Evolutionary conservation across 2,329 filamentous ascomycete species (phyloP), one percentile per base, ranked within the genome.

Genomic region (Talaromyces sp.): DNA sequence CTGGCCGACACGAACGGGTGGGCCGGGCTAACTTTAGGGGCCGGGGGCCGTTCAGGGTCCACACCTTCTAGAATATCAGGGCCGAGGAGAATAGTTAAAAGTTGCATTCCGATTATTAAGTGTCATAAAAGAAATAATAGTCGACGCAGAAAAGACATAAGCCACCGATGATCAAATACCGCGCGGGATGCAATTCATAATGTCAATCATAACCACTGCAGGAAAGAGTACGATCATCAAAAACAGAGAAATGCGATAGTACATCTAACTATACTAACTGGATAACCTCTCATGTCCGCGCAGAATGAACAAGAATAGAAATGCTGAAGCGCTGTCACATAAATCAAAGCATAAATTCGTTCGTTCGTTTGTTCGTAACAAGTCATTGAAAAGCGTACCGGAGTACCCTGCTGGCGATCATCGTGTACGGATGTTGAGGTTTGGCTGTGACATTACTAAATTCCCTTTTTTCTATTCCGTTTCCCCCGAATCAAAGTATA

Each of bases 241-340:
- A 3, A 58, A n/a, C 45, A 5, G 36, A 19, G 56, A 43, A 45
- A 59, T 45, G 38, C 13, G 38, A 45, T 43, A 31, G 38, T 59
- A 59, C 56, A 43, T 45, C 56, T 43, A 27, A 29, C 36, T 45
- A 59, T 15, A 29, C 53, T 38, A 54, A 11, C n/a, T 38, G 29
- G 8, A 25, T 36, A 4, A 36, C 25, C 31, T 54, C 51, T 25
- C 31, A 25, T 7, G 22, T 56, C n/a, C n/a, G 22, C 19, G 53
- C 56, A 59, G 19, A 31, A 59, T n/a, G 27, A 45, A 43, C 29
- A 29, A 19, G 61, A 63, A 43, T n/a, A 43, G 27, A 47, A 36
- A 63, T 63, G 61, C 61, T 63, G 40, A 63, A 63, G 38, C 61
- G 61, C 61, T 63, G 51, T 63, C 61, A 63, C 49, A 45, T 38